These are phyloP conservation scores for Zea mays DNA, from an alignment of 176 grass and related monocot species.

Conservation along the genomic window DNA sequence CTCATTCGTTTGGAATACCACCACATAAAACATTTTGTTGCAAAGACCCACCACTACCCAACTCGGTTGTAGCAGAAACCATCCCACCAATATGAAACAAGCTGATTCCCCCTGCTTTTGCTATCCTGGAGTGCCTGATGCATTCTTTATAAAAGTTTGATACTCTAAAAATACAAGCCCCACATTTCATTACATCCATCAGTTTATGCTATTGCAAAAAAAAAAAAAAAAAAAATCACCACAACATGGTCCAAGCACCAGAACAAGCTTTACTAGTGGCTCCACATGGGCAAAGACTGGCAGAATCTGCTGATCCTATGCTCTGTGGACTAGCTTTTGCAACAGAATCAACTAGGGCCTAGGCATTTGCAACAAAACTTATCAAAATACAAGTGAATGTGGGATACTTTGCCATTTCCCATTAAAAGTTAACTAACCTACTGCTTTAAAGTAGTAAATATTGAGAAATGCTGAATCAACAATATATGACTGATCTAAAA, in stretches of 20 bases:
- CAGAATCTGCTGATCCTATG: neutral
- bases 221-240: neutral
- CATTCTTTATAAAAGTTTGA: neutral
- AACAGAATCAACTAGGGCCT: neutral
- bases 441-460: neutral
- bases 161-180: neutral
- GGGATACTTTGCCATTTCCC: neutral
- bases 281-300: neutral
- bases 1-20: neutral
- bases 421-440: neutral
- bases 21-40: neutral
- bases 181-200: neutral
- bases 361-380: neutral
- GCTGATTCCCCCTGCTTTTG: neutral
- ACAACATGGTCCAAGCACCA: neutral
- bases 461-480: neutral
- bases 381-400: neutral
- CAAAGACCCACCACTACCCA: neutral
- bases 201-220: neutral
- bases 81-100: neutral
- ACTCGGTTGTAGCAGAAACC: neutral
- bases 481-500: constrained; percentile 6
- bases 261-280: neutral
- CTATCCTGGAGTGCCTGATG: neutral
- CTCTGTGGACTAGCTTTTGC: neutral